Percentiles rank a stretch among this genome's conserved stretches.
Conservation (phyloP, 106 monocot genomes). For the Vanilla planifolia region DNA sequence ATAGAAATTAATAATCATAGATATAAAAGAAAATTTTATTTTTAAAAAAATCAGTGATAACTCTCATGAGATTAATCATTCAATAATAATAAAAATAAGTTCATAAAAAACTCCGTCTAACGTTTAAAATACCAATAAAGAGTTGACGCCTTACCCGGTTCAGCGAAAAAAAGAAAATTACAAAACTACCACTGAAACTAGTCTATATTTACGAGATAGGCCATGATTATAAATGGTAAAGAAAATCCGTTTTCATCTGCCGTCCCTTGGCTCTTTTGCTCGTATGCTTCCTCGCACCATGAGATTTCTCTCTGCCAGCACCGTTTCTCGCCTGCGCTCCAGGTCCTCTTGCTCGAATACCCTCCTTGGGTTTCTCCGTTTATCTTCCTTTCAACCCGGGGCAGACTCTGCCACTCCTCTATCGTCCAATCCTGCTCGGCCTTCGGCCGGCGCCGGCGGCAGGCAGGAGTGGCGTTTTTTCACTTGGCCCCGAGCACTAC, state of each 20-base stretch:
- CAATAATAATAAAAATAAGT: no score
- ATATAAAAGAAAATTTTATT: no score
- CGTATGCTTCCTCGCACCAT: background rate
- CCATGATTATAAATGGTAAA: no score
- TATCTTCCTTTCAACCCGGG: background rate
- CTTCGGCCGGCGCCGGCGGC: background rate
- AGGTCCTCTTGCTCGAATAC: conserved; percentile 2
- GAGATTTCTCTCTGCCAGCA: conserved; percentile 2
- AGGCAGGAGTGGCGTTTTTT: background rate
- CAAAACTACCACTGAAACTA: no score
- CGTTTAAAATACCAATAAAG: no score
- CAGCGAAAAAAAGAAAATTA: no score
- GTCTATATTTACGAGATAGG: no score
- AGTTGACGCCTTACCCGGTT: no score
- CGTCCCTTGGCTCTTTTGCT: background rate
- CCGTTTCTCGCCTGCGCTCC: conserved; percentile 5
- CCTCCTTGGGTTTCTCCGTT: conserved; percentile 1
- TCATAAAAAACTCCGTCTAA: no score
- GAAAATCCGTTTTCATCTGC: background rate
- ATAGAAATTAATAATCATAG: no score
- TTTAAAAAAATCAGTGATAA: no score
- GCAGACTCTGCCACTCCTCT: background rate
- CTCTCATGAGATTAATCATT: no score
- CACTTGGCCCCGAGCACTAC: conserved; percentile 9
- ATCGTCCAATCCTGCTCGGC: conserved; percentile 1